phyloP scores from a whole-genome alignment of 306 rosid genomes.

The Inga leiocalycina region DNA sequence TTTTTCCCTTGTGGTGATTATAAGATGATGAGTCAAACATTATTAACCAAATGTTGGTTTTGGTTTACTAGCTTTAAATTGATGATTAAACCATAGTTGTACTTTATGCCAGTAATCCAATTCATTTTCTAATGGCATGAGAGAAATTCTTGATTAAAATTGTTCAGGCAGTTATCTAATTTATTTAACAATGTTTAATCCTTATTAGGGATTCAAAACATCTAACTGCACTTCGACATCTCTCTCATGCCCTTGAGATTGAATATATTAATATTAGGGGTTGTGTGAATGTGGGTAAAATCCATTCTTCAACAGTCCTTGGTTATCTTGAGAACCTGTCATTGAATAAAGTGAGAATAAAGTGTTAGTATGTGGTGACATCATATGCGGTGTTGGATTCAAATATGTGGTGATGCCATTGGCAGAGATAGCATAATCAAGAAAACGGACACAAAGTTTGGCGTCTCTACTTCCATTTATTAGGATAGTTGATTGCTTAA shows the following conservation, averaged over 20 bases:
- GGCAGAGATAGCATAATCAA: not conserved
- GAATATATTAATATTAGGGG: rapidly evolving
- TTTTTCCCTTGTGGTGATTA: too few species aligned
- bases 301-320: not conserved
- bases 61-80: too few species aligned
- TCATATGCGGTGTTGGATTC: not conserved
- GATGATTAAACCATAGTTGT: too few species aligned
- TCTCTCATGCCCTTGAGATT: not conserved
- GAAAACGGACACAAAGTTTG: not conserved
- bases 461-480: not conserved
- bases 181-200: not conserved
- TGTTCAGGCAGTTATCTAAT: too few species aligned
- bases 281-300: not conserved
- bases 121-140: too few species aligned
- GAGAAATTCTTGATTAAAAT: too few species aligned
- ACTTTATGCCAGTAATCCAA: too few species aligned
- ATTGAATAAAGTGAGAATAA: too few species aligned
- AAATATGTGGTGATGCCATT: not conserved
- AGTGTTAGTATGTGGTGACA: not conserved
- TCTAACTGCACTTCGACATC: not conserved
- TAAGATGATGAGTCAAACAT: too few species aligned
- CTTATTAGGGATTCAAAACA: not conserved
- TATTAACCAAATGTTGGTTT: too few species aligned
- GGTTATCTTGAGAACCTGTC: too few species aligned
- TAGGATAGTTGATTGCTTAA: not conserved